Conservation (phyloP, 2,329 filamentous ascomycete genomes). For the Fusarium gaditjirri region DNA sequence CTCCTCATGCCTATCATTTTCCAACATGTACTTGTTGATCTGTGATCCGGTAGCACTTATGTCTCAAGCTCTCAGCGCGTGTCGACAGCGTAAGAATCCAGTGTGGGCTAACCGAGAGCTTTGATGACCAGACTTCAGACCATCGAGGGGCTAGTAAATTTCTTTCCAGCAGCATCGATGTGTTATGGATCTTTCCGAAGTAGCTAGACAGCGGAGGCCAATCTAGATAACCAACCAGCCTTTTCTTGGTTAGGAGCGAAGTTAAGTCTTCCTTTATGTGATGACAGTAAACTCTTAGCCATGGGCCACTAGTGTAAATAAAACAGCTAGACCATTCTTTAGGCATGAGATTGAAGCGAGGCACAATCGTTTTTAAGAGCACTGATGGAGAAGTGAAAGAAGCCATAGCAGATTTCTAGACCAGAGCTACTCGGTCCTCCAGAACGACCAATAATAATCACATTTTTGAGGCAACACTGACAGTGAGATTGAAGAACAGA, state of each 20-base stretch:
- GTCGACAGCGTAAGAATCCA: no score
- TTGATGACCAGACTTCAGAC: no score
- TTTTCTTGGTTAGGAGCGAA: no score
- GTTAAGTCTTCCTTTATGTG: no score
- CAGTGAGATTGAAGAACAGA: fast-evolving
- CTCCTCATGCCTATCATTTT: not conserved
- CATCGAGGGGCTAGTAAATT: no score
- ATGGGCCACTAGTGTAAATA: not conserved
- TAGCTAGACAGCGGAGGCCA: no score
- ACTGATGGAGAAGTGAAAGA: not conserved
- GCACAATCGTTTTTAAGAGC: not conserved
- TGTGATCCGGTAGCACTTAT: not conserved
- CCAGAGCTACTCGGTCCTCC: fast-evolving
- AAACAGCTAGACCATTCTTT: fast-evolving
- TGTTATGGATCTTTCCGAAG: no score
- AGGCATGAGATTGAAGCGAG: no score
- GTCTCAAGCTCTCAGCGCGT: not conserved
- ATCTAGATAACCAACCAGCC: no score
- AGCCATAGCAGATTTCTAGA: not conserved
- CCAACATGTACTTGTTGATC: fast-evolving
- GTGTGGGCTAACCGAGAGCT: fast-evolving
- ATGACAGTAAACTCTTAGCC: not conserved
- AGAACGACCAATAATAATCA: not conserved
- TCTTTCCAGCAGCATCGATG: no score
- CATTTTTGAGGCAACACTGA: no score